A percentile compares a stretch with the other conserved stretches of the same genome.
Conservation (phyloP, 805 yeast genomes). For the Candida alai region DNA sequence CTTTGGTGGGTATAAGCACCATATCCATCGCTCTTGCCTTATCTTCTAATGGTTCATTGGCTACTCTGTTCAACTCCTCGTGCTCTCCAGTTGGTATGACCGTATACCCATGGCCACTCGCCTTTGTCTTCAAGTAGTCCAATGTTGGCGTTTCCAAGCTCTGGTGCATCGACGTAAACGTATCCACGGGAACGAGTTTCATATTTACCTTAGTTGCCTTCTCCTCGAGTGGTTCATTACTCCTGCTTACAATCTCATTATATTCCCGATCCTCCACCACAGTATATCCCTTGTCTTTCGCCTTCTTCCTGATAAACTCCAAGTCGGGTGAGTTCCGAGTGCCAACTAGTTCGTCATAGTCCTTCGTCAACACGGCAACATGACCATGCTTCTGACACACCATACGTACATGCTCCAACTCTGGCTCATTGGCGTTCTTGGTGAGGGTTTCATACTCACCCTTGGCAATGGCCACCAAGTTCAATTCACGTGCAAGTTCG, state of each 20-base stretch:
- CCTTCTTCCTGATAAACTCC: conserved; percentile 8
- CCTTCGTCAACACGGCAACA: conserved; percentile 17
- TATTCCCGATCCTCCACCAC: conserved; percentile 11
- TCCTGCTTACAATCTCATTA: conserved; percentile 1
- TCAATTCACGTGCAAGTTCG: conserved; percentile 8
- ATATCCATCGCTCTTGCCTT: conserved; percentile 11
- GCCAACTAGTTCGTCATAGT: conserved; percentile 10
- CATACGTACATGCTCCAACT: conserved; percentile 23
- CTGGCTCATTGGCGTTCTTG: conserved; percentile 18
- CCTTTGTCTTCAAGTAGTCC: conserved; percentile 21
- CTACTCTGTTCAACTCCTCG: conserved; percentile 9
- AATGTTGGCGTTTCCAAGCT: conserved; percentile 26
- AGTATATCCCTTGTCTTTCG: conserved; percentile 39
- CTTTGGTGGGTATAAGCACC: conserved; percentile 1
- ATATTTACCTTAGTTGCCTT: conserved; percentile 8
- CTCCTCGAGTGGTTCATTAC: conserved; percentile 8
- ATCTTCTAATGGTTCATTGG: conserved; percentile 14
- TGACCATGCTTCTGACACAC: conserved; percentile 19
- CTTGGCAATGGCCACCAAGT: conserved; percentile 8
- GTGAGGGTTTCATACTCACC: conserved; percentile 6
- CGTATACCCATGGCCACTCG: conserved; percentile 12
- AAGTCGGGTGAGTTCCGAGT: conserved; percentile 9
- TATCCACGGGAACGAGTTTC: conserved; percentile 8
- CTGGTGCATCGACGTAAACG: conserved; percentile 4
- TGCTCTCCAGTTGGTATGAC: conserved; percentile 14